Percentiles rank a stretch among this genome's conserved stretches.
Conservation (phyloP, 225 moss, liverwort and hornwort species). For the Takakia lepidozioides region DNA sequence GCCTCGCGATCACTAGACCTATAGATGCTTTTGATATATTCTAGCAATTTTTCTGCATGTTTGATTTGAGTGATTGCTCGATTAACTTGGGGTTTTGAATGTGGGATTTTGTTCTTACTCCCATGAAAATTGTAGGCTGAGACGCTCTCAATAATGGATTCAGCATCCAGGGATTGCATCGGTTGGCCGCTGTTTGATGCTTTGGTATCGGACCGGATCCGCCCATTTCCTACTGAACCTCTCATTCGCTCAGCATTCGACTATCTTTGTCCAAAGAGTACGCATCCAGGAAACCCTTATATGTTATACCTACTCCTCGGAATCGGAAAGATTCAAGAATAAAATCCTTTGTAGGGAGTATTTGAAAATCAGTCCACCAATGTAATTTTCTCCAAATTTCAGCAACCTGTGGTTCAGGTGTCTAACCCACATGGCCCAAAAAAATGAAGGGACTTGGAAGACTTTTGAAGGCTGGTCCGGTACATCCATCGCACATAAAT, state of each 20-base stretch:
- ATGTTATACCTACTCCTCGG: too few species aligned
- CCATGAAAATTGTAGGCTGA: conserved; percentile 4
- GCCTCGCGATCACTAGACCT: too few species aligned
- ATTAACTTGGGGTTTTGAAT: neutral
- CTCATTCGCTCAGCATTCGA: conserved; percentile 3
- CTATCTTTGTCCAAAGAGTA: neutral
- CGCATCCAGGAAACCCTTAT: neutral
- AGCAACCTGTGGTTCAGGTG: too few species aligned
- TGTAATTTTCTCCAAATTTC: neutral
- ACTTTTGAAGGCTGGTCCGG: too few species aligned
- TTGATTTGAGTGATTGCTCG: neutral
- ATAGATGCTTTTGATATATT: neutral
- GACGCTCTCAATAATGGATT: conserved; percentile 2
- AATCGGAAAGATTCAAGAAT: too few species aligned
- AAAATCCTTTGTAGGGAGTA: neutral
- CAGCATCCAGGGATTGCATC: neutral
- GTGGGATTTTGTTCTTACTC: neutral
- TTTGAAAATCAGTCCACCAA: neutral
- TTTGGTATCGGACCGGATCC: neutral
- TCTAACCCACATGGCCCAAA: too few species aligned
- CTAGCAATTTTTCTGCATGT: neutral
- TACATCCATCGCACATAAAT: too few species aligned
- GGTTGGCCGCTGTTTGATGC: conserved; percentile 6
- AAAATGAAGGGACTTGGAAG: too few species aligned
- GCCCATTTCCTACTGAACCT: neutral